These are phyloP conservation scores for Mucor racemosus DNA, from an alignment of 371 early-diverging fungal species.

Conservation along the genomic window DNA sequence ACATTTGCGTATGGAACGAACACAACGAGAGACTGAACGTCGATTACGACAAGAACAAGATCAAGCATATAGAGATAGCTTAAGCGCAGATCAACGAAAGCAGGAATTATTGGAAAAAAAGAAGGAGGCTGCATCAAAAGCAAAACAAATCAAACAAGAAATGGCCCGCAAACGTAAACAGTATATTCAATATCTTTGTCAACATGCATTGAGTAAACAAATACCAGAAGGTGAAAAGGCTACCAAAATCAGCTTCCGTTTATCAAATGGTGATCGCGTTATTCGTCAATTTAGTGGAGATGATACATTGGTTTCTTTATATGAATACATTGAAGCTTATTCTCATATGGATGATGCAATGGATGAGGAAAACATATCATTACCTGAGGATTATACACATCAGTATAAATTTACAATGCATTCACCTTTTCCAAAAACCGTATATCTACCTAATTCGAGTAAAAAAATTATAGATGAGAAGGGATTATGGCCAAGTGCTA, in stretches of 20 bases:
- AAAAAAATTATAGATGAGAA: slow-evolving; percentile 44
- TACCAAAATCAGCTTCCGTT: slow-evolving; percentile 66
- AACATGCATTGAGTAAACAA: slow-evolving; percentile 35
- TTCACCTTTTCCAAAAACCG: slow-evolving; percentile 75
- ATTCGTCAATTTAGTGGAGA: slow-evolving; percentile 70
- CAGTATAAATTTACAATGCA: slow-evolving; percentile 70
- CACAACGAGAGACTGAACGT: slow-evolving; percentile 71
- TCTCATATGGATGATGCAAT: slow-evolving; percentile 60
- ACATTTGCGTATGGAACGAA: slow-evolving; percentile 62
- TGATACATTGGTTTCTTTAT: slow-evolving; percentile 59
- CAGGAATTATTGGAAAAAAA: slow-evolving; percentile 44
- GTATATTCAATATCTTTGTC: slow-evolving; percentile 41
- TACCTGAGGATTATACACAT: slow-evolving; percentile 64
- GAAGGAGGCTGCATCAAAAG: slow-evolving; percentile 30
- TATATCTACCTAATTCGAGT: slow-evolving; percentile 46
- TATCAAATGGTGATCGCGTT: slow-evolving; percentile 69
- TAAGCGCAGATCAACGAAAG: slow-evolving; percentile 81
- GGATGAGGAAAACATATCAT: slow-evolving; percentile 6
- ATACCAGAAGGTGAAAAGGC: slow-evolving; percentile 43
- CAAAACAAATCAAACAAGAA: slow-evolving; percentile 27
- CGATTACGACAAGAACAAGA: slow-evolving; percentile 84
- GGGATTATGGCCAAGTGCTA: slow-evolving; percentile 72
- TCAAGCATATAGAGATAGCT: slow-evolving; percentile 78
- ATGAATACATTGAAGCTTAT: slow-evolving; percentile 79
- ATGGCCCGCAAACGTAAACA: slow-evolving; percentile 42